Percentiles rank a stretch among this genome's conserved stretches.
Evolutionary conservation across 805 yeast species (phyloP).

Genomic region (Saccharomycopsis olivae): DNA sequence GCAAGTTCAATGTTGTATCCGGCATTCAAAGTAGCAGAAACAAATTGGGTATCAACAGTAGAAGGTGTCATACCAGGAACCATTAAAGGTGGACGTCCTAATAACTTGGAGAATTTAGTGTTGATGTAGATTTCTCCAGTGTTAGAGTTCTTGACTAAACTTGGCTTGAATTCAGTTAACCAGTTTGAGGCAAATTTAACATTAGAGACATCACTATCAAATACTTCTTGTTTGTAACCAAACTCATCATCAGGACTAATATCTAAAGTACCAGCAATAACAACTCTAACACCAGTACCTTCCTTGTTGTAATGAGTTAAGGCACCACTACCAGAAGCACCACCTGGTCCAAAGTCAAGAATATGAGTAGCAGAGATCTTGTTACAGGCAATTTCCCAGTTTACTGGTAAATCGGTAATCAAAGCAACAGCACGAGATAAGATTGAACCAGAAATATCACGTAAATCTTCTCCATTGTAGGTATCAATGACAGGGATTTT

Average conservation of each 20-base stretch:
- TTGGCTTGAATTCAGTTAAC: slow-evolving; percentile 83
- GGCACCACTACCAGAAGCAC: slow-evolving; percentile 91
- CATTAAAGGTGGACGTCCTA: slow-evolving; percentile 93
- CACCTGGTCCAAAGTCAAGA: slow-evolving; percentile 98
- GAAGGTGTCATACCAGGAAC: slow-evolving; percentile 99
- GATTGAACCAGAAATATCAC: slow-evolving; percentile 41
- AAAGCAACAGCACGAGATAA: slow-evolving; percentile 65
- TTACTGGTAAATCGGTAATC: slow-evolving; percentile 81
- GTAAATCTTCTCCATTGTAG: slow-evolving; percentile 70
- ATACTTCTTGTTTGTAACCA: slow-evolving; percentile 93
- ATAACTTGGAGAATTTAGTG: slow-evolving; percentile 84
- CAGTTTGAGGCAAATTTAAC: slow-evolving; percentile 84
- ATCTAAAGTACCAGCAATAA: slow-evolving; percentile 87
- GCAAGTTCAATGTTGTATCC: slow-evolving; percentile 97
- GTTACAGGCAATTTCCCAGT: slow-evolving; percentile 87
- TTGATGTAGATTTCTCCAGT: slow-evolving; percentile 75
- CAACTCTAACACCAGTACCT: slow-evolving; percentile 94
- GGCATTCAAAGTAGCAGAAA: slow-evolving; percentile 87
- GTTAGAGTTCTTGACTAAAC: slow-evolving; percentile 57
- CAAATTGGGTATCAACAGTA: slow-evolving; percentile 89
- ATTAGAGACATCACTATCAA: slow-evolving; percentile 53
- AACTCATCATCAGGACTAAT: slow-evolving; percentile 66
- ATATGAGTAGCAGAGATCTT: slow-evolving; percentile 61
- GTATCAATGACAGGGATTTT: slow-evolving; percentile 89
- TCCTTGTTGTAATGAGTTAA: slow-evolving; percentile 96